These are phyloP conservation scores for Nidularia pulvinata DNA, from an alignment of 768 basidiomycete species.

Conservation along the genomic window DNA sequence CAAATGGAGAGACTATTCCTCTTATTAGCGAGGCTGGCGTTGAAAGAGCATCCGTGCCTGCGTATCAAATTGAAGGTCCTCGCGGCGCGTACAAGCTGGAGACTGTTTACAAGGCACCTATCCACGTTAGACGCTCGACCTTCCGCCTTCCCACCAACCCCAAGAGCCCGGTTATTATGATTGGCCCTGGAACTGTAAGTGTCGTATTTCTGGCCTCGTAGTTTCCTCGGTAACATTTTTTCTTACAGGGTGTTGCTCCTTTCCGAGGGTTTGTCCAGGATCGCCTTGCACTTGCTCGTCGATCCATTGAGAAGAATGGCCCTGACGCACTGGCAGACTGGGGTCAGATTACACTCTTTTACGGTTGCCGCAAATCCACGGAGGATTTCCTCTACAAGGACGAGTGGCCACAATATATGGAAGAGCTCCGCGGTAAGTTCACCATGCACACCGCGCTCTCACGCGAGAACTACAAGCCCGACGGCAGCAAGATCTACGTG, in stretches of 20 bases:
- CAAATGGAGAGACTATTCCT: constrained; percentile 55
- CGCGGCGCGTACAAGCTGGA: constrained; percentile 79
- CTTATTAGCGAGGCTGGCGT: constrained; percentile 33
- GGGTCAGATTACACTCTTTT: constrained; percentile 95
- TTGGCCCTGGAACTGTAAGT: constrained; percentile 96
- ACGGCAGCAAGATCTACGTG: constrained; percentile 98
- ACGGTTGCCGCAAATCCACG: constrained; percentile 88
- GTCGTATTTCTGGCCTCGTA: neutral
- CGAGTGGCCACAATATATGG: constrained; percentile 89
- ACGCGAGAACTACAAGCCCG: constrained; percentile 85
- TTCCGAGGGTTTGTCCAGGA: constrained; percentile 99
- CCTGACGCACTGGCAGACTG: constrained; percentile 92
- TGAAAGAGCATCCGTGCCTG: constrained; percentile 48
- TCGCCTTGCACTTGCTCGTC: constrained; percentile 93
- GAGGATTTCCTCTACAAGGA: constrained; percentile 95
- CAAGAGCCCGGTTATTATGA: constrained; percentile 98
- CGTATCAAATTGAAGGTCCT: constrained; percentile 90
- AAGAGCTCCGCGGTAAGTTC: constrained; percentile 93
- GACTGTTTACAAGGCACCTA: constrained; percentile 78
- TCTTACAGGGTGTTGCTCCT: constrained; percentile 88
- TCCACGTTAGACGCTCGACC: constrained; percentile 95
- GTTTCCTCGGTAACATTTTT: constrained; percentile 7
- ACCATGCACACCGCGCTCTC: constrained; percentile 89
- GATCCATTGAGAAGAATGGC: constrained; percentile 95
- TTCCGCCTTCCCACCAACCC: constrained; percentile 98